A percentile compares a stretch with the other conserved stretches of the same genome.
Evolutionary conservation across 2,329 filamentous ascomycete genomes (phyloP).

Genomic region (Epichloe scottii): DNA sequence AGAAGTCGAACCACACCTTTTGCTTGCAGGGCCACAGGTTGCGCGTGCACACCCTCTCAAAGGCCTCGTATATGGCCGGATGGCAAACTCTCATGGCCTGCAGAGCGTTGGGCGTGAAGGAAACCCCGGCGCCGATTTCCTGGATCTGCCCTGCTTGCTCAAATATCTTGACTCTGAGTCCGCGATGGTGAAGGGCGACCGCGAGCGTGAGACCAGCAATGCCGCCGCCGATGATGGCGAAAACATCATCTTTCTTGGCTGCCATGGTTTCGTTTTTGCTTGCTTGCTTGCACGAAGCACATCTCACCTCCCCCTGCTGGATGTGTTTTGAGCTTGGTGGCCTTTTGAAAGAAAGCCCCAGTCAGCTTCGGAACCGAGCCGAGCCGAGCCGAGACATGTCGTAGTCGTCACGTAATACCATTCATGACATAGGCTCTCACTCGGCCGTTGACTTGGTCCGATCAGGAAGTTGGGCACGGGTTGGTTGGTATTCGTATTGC

Average conservation of each 20-base stretch:
- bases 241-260: neutral
- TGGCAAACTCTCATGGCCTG: conserved; percentile 29
- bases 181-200: conserved; percentile 30
- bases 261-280: neutral
- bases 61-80: conserved; percentile 21
- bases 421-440: too few species aligned
- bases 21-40: conserved; percentile 4
- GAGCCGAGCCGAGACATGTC: neutral
- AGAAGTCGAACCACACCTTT: conserved; percentile 8
- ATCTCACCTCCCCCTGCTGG: neutral
- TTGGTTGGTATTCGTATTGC: too few species aligned
- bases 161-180: conserved; percentile 31
- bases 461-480: too few species aligned
- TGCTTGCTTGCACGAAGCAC: neutral
- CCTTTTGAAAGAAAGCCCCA: too few species aligned
- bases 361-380: neutral
- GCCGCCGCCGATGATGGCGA: conserved; percentile 37
- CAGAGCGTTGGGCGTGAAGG: conserved; percentile 38
- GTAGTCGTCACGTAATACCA: too few species aligned
- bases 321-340: neutral
- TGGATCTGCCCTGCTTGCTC: conserved; percentile 30
- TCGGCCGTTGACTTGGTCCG: too few species aligned
- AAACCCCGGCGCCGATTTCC: conserved; percentile 39
- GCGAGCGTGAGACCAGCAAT: conserved; percentile 38
- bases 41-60: conserved; percentile 6